A percentile compares a stretch with the other conserved stretches of the same genome.
These are phyloP conservation scores for Schizosaccharomyces octosporus DNA, from an alignment of 805 yeast genomes.

Conservation along the genomic window DNA sequence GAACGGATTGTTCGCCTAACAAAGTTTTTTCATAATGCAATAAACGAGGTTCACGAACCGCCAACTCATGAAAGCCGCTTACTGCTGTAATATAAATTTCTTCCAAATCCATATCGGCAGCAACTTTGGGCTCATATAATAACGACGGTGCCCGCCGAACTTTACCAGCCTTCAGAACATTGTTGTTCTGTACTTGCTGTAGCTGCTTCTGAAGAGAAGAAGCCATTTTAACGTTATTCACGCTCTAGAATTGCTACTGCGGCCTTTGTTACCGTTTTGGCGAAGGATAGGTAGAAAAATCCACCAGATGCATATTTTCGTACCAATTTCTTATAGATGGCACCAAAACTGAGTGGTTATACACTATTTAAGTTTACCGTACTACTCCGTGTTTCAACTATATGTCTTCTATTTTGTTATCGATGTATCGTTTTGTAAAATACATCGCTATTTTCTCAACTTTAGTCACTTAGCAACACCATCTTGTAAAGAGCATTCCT, in stretches of 20 bases:
- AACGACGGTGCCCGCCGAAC: slow-evolving; percentile 74
- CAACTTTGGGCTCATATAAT: slow-evolving; percentile 61
- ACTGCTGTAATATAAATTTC: slow-evolving; percentile 43
- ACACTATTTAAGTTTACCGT: no score
- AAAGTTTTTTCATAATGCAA: slow-evolving; percentile 40
- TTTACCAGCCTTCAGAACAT: slow-evolving; percentile 46
- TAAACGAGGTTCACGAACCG: slow-evolving; percentile 52
- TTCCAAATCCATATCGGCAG: slow-evolving; percentile 87
- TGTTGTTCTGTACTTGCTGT: slow-evolving; percentile 44
- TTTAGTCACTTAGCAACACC: no score
- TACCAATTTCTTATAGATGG: no score
- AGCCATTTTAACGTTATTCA: slow-evolving; percentile 5
- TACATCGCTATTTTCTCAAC: no score
- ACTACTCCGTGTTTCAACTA: no score
- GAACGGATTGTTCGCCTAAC: slow-evolving; percentile 60
- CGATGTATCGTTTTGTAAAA: no score
- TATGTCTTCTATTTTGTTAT: no score
- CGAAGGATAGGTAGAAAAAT: background rate
- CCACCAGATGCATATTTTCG: background rate
- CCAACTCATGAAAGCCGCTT: slow-evolving; percentile 55
- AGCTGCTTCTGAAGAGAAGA: slow-evolving; percentile 27
- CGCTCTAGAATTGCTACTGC: background rate
- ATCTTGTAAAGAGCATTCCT: no score
- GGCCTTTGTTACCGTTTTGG: background rate
- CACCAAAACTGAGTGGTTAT: no score